Evolutionary conservation across 352 stramenopile genomes (phyloP), one percentile per base, ranked within the genome.

Genomic region (Ophiocytium majus): DNA sequence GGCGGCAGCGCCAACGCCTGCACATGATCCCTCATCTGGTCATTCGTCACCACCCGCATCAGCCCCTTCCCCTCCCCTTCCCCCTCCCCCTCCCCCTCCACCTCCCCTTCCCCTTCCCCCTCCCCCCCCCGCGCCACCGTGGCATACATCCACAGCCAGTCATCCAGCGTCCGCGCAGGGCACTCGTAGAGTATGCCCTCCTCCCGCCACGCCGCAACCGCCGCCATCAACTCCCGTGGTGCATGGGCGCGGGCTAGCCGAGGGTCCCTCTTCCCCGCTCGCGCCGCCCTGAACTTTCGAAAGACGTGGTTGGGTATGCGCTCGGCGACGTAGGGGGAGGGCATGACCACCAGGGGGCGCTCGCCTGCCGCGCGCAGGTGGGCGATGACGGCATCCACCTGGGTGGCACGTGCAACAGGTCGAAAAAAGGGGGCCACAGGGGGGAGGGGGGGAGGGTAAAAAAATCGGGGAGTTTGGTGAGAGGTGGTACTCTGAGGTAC

Each of bases 361-460:
- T 89, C 85, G 14, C 85, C 85, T 23, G 75, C 74, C 23, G 75
- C 80, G 50, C 87, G 63, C 28, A 89, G 49, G 0, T 84, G 74
- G n/a, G 57, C 57, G 32, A 88, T 80, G 76, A 88, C 81, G n/a
- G 82, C 43, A 63, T 88, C 84, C 50, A 88, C 82, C 82, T 88
- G 84, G n/a, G n/a, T n/a, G n/a, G n/a, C n/a, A n/a, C n/a, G n/a
- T n/a, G n/a, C n/a, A n/a, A n/a, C n/a, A n/a, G n/a, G n/a, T n/a
- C n/a, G n/a, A n/a, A n/a, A n/a, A n/a, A n/a, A n/a, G n/a, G n/a
- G n/a, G n/a, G n/a, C n/a, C n/a, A n/a, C n/a, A n/a, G n/a, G n/a
- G n/a, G n/a, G n/a, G n/a, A n/a, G n/a, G n/a, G n/a, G n/a, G n/a
- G n/a, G n/a, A n/a, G n/a, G n/a, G n/a, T n/a, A n/a, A n/a, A n/a